A percentile compares a stretch with the other conserved stretches of the same genome.
Conservation (phyloP, 352 stramenopile genomes). For the Pythium brachiatum region DNA sequence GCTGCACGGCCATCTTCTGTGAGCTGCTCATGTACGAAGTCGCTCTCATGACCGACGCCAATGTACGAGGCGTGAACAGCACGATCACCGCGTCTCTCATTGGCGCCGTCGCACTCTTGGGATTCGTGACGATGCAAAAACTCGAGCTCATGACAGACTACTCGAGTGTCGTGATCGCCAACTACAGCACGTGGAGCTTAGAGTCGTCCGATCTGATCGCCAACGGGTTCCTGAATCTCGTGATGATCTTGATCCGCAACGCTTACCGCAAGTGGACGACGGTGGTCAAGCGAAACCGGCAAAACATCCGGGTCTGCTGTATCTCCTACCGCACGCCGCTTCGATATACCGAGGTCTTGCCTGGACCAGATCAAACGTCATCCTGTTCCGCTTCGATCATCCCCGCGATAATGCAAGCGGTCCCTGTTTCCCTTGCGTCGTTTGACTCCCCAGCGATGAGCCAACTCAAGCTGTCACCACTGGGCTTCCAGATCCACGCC, state of each 20-base stretch:
- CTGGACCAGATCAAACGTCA: no score
- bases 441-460: no score
- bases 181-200: background rate
- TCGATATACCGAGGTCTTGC: no score
- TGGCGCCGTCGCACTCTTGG: background rate
- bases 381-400: no score
- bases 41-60: background rate
- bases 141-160: background rate
- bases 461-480: no score
- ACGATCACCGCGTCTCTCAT: background rate
- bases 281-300: no score
- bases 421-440: no score
- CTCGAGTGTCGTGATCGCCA: background rate
- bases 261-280: conserved; percentile 7
- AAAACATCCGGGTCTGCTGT: no score
- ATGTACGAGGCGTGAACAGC: background rate
- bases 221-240: conserved; percentile 1
- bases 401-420: no score
- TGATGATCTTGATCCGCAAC: conserved; percentile 12
- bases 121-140: background rate
- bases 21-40: background rate
- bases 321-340: conserved; percentile 8
- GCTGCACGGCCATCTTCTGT: background rate
- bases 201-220: conserved; percentile 1
- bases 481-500: no score